Percentiles rank a stretch among this genome's conserved stretches.
These are phyloP conservation scores for Ascochyta koolunga DNA, from an alignment of 2,329 filamentous ascomycete genomes.

Conservation along the genomic window DNA sequence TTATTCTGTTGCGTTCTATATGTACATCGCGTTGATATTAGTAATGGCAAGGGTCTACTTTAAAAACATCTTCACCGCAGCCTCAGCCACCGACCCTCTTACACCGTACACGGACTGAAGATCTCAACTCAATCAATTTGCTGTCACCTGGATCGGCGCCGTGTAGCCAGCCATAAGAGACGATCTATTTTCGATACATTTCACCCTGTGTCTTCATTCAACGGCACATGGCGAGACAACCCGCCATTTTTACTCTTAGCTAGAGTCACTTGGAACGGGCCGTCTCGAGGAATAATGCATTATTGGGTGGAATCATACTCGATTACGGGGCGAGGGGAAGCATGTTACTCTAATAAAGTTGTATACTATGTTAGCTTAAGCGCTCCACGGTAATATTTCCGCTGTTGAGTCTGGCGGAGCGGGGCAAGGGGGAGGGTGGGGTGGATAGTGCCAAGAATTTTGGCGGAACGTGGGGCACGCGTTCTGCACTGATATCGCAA, in stretches of 20 bases:
- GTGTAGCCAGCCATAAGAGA: neutral
- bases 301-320: no score
- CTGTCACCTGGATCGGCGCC: neutral
- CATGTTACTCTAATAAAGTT: neutral
- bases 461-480: slow-evolving; percentile 20
- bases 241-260: no score
- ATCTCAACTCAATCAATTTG: neutral
- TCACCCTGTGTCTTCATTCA: no score
- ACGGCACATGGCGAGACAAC: no score
- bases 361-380: neutral
- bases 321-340: no score
- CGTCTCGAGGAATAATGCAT: no score
- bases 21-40: slow-evolving; percentile 2
- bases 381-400: neutral
- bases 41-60: slow-evolving; percentile 26
- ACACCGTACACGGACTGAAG: neutral
- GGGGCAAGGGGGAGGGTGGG: neutral
- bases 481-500: neutral
- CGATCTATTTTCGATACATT: no score
- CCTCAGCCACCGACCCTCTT: neutral
- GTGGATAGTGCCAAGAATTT: neutral
- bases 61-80: neutral
- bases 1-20: slow-evolving; percentile 8
- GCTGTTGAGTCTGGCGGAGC: neutral
- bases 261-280: no score